phyloP scores from a whole-genome alignment of 352 stramenopile species.

The Halophytophthora batemanensis region DNA sequence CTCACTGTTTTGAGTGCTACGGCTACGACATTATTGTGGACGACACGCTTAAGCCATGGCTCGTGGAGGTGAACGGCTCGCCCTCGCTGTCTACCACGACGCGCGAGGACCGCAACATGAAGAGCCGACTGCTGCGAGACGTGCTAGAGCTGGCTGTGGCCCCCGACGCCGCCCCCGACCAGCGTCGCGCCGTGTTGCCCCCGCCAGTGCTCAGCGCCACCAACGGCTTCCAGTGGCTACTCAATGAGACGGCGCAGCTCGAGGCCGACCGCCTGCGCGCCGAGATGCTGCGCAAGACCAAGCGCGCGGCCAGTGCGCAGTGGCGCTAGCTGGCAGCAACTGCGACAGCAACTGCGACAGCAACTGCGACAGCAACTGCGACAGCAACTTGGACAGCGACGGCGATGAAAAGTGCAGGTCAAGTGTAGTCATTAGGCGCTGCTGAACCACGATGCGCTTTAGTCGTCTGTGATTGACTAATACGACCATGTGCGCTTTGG shows the following conservation, averaged over 20 bases:
- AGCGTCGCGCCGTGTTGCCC: constrained; percentile 35
- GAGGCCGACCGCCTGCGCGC: constrained; percentile 49
- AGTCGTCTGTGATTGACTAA: too few relatives aligned
- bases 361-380: too few relatives aligned
- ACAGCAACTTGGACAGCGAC: too few relatives aligned
- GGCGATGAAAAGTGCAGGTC: too few relatives aligned
- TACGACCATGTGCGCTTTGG: too few relatives aligned
- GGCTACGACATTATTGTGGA: constrained; percentile 95
- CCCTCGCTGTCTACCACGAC: constrained; percentile 73
- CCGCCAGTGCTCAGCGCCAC: constrained; percentile 46
- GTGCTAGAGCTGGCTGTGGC: constrained; percentile 65
- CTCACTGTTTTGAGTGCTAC: constrained; percentile 94
- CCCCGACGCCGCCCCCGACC: constrained; percentile 39
- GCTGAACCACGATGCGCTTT: too few relatives aligned
- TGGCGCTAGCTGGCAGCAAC: too few relatives aligned
- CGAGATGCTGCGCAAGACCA: constrained; percentile 44
- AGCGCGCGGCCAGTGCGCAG: constrained; percentile 36
- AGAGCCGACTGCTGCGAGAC: constrained; percentile 64
- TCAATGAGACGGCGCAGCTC: constrained; percentile 58
- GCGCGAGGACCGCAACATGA: constrained; percentile 75
- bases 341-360: too few relatives aligned
- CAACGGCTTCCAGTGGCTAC: constrained; percentile 67
- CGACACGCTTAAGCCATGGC: constrained; percentile 89
- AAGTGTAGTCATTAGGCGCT: too few relatives aligned
- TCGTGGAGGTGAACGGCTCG: constrained; percentile 88